Evolutionary conservation across 2,329 filamentous ascomycete species (phyloP).

Genomic region (Emergomyces orientalis): DNA sequence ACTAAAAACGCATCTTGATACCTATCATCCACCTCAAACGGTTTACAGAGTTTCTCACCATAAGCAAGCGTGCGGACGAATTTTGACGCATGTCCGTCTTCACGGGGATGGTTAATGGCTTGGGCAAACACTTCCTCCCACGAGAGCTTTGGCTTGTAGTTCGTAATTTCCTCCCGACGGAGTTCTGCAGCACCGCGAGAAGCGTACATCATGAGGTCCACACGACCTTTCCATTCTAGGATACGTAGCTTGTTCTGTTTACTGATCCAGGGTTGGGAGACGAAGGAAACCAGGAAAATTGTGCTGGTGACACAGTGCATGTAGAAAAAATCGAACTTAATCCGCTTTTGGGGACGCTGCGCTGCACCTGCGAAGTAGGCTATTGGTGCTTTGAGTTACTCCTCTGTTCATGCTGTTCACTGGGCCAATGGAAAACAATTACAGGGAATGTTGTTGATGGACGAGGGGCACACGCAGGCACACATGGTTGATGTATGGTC

Average conservation of each 20-base stretch:
- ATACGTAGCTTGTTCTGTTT: conserved; percentile 55
- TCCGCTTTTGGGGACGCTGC: conserved; percentile 52
- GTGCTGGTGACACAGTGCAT: conserved; percentile 70
- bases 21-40: conserved; percentile 26
- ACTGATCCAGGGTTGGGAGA: conserved; percentile 52
- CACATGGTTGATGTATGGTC: neutral
- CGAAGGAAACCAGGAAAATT: conserved; percentile 62
- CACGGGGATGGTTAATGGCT: conserved; percentile 41
- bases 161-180: conserved; percentile 47
- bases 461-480: neutral
- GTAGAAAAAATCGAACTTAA: conserved; percentile 74
- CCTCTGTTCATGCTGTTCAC: neutral
- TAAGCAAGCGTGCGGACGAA: conserved; percentile 60
- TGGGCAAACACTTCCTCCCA: conserved; percentile 40
- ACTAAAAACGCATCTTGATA: conserved; percentile 30
- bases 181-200: conserved; percentile 57
- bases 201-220: conserved; percentile 65
- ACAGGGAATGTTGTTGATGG: neutral
- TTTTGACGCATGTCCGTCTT: conserved; percentile 79
- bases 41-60: conserved; percentile 45
- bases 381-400: conserved; percentile 11
- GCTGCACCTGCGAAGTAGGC: conserved; percentile 53
- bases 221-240: conserved; percentile 71
- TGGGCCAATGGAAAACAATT: neutral
- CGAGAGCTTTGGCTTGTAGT: conserved; percentile 46